Percentiles rank a stretch among this genome's conserved stretches.
Evolutionary conservation across 164 flowering plant species (phyloP).

Genomic region (Vitis rupestris): DNA sequence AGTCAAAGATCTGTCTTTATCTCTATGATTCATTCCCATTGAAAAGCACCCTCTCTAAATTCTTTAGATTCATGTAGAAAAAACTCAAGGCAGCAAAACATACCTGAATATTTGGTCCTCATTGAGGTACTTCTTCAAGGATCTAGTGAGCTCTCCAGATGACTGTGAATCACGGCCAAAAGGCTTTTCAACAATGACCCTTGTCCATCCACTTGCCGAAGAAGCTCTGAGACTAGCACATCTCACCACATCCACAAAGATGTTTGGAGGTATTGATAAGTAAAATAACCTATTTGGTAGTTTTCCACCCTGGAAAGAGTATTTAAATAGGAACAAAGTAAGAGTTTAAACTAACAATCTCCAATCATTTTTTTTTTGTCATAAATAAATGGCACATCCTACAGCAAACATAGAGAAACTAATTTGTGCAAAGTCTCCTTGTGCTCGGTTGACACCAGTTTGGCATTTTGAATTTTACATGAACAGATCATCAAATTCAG

Average conservation of each 20-base stretch:
- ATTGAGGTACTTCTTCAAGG: slow-evolving; percentile 62
- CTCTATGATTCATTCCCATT: background rate
- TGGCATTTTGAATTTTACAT: too few species aligned
- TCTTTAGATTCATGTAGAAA: too few species aligned
- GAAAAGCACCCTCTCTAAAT: background rate
- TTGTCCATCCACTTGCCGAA: slow-evolving; percentile 77
- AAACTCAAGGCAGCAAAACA: background rate
- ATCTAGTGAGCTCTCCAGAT: slow-evolving; percentile 65
- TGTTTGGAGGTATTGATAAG: slow-evolving; percentile 86
- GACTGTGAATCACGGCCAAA: slow-evolving; percentile 88
- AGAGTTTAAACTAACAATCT: background rate
- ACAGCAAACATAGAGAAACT: too few species aligned
- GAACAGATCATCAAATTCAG: too few species aligned
- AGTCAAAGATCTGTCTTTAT: background rate
- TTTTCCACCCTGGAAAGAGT: slow-evolving; percentile 52
- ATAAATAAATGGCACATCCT: too few species aligned
- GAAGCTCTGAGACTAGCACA: slow-evolving; percentile 73
- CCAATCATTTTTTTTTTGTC: background rate
- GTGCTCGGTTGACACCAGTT: too few species aligned
- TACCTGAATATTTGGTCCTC: slow-evolving; percentile 95
- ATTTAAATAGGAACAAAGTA: background rate
- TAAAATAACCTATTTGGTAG: slow-evolving; percentile 74
- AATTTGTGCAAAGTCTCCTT: too few species aligned
- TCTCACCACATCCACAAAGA: slow-evolving; percentile 78
- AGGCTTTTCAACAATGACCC: slow-evolving; percentile 93